Percentiles rank a stretch among this genome's conserved stretches.
These are phyloP conservation scores for Neurospora terricola DNA, from an alignment of 495 filamentous ascomycete genomes.

Conservation along the genomic window DNA sequence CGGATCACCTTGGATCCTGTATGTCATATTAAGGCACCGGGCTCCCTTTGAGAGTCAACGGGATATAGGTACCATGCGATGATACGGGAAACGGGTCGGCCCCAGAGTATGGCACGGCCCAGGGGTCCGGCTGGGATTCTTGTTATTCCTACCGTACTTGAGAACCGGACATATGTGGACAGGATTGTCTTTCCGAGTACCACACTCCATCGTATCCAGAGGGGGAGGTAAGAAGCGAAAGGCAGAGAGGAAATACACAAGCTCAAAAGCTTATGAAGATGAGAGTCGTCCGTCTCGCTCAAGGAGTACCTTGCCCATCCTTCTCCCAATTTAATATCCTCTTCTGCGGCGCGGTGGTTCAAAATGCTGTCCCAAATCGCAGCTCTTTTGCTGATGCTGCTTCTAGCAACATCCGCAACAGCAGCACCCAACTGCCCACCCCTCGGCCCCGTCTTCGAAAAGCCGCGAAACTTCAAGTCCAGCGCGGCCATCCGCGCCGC, in stretches of 20 bases:
- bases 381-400: not conserved
- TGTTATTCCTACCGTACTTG: not conserved
- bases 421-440: slow-evolving; percentile 37
- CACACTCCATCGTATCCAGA: not conserved
- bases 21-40: not conserved
- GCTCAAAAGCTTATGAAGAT: not conserved
- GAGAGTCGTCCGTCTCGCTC: not conserved
- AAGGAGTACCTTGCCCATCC: not conserved
- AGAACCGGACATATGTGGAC: not conserved
- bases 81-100: not conserved
- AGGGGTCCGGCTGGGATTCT: not conserved
- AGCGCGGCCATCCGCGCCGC: slow-evolving; percentile 24
- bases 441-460: slow-evolving; percentile 38
- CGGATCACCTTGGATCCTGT: not conserved
- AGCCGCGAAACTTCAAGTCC: slow-evolving; percentile 27
- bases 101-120: not conserved
- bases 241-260: not conserved
- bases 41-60: not conserved
- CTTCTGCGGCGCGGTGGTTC: no score
- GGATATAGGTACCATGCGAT: not conserved
- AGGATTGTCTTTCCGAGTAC: not conserved
- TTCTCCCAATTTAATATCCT: not conserved
- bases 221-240: not conserved
- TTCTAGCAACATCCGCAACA: not conserved
- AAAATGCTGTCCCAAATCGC: not conserved